Conservation (phyloP, 768 basidiomycete species). For the Mycena polygramma region DNA sequence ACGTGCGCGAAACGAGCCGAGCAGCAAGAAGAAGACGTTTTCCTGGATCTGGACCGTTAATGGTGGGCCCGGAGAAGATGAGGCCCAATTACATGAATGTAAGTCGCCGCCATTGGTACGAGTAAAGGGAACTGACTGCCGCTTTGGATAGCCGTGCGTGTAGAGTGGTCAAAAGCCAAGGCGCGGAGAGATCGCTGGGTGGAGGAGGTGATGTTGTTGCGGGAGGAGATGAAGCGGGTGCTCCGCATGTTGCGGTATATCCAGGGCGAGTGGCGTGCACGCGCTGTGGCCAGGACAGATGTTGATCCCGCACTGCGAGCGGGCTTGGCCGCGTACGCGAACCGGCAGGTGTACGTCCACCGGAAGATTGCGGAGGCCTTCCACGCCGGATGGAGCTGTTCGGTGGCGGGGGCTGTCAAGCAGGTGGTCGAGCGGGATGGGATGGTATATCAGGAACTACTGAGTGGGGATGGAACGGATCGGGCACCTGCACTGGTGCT, state of each 20-base stretch:
- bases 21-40: neutral
- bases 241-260: neutral
- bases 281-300: neutral
- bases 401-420: neutral
- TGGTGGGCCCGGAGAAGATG: neutral
- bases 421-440: slow-evolving; percentile 6
- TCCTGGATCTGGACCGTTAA: slow-evolving; percentile 21
- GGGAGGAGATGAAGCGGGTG: slow-evolving; percentile 1
- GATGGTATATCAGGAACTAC: neutral
- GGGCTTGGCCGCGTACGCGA: neutral
- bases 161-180: neutral
- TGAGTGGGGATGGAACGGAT: too few species aligned
- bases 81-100: slow-evolving; percentile 8
- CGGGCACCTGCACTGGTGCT: too few species aligned
- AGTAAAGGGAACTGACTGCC: too few species aligned
- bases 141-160: neutral
- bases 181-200: neutral
- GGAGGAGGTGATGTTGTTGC: neutral
- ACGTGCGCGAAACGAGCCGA: too few species aligned
- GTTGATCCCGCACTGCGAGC: neutral
- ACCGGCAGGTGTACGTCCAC: neutral
- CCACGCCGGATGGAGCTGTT: slow-evolving; percentile 1
- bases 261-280: neutral
- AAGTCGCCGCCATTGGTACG: too few species aligned
- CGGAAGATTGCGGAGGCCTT: neutral